phyloP scores from a whole-genome alignment of 2,329 filamentous ascomycete genomes.

The Ophiosphaerella herpotricha region DNA sequence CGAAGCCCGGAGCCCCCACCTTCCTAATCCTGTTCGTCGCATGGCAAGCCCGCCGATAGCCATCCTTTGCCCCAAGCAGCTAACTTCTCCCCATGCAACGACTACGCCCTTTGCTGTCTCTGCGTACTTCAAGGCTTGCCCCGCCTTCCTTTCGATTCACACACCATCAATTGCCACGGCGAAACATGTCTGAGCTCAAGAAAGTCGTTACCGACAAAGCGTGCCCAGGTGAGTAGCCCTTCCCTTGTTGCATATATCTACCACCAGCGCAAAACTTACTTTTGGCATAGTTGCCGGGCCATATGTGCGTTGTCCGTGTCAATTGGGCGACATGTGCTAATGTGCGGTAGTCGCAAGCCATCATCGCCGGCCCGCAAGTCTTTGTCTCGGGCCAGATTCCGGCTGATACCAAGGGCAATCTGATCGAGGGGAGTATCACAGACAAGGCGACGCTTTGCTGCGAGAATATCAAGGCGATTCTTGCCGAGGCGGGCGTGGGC shows the following conservation, averaged over 20 bases:
- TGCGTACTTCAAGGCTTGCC: not conserved
- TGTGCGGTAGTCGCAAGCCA: constrained; percentile 57
- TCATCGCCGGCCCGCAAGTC: constrained; percentile 69
- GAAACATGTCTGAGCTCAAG: constrained; percentile 51
- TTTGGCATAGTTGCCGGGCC: constrained; percentile 45
- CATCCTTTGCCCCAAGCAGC: constrained; percentile 26
- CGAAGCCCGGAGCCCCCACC: not conserved
- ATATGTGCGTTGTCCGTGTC: constrained; percentile 44
- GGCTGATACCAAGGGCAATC: constrained; percentile 63
- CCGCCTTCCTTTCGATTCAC: not conserved
- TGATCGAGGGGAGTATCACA: constrained; percentile 67
- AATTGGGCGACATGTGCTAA: not conserved
- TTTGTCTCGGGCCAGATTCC: constrained; percentile 81
- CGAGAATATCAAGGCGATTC: constrained; percentile 81
- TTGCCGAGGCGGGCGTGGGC: constrained; percentile 78
- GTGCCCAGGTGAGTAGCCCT: constrained; percentile 46
- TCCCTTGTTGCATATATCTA: too few species aligned
- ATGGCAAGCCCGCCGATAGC: constrained; percentile 22
- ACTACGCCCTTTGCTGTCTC: not conserved
- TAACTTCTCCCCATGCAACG: constrained; percentile 13
- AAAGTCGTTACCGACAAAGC: constrained; percentile 50
- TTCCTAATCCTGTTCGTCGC: not conserved
- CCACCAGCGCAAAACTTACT: too few species aligned
- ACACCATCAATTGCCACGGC: constrained; percentile 1
- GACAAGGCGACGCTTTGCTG: constrained; percentile 73